phyloP scores from a whole-genome alignment of 305 asterid species.

The Fraxinus paxiana region DNA sequence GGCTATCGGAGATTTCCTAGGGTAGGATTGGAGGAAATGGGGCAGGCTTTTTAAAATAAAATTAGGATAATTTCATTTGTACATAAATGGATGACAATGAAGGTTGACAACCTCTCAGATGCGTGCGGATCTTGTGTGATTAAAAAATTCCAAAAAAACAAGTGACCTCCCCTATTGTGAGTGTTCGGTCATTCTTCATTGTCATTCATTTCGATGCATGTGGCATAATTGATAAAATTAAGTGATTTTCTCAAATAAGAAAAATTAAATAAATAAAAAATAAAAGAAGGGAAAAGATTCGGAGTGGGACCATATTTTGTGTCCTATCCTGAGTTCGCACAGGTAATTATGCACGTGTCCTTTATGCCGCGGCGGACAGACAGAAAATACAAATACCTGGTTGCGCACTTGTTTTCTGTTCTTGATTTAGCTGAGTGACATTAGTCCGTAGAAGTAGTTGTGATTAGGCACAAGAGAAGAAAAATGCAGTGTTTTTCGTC shows the following conservation, averaged over 20 bases:
- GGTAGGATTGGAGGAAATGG: neutral
- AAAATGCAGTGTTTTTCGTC: neutral
- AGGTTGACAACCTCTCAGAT: too few relatives aligned
- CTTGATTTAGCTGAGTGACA: neutral
- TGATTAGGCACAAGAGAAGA: neutral
- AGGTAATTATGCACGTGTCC: neutral
- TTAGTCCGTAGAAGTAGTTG: neutral
- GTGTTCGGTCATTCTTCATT: too few relatives aligned
- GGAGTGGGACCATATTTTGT: neutral
- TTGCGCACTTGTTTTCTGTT: neutral
- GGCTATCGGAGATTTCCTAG: neutral
- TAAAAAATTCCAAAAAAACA: too few relatives aligned
- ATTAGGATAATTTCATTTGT: too few relatives aligned
- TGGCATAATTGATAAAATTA: too few relatives aligned
- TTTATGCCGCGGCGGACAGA: neutral
- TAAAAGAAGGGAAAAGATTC: neutral
- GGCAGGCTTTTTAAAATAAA: neutral
- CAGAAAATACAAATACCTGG: neutral
- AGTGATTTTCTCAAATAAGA: neutral
- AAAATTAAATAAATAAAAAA: too few relatives aligned
- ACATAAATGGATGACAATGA: too few relatives aligned
- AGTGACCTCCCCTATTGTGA: too few relatives aligned
- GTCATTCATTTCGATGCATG: too few relatives aligned
- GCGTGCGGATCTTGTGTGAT: too few relatives aligned
- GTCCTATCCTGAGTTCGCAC: neutral